Evolutionary conservation across 83 land plant species (phyloP).

Genomic region (Isoetes engelmannii): DNA sequence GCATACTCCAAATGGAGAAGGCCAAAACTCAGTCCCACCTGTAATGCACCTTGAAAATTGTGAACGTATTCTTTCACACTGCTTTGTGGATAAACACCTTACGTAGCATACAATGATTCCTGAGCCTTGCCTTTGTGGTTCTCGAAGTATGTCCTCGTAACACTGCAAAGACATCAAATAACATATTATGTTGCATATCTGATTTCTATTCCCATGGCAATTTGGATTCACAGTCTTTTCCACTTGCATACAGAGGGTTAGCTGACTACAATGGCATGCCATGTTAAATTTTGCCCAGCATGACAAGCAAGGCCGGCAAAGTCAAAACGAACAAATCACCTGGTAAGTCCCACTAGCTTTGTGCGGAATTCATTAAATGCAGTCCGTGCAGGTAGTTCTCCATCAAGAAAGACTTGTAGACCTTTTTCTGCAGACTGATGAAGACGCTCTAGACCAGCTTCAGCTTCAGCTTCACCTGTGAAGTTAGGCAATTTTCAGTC

Average conservation of each 20-base stretch:
- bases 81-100: slow-evolving; percentile 15
- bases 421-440: slow-evolving; percentile 45
- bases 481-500: background rate
- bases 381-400: slow-evolving; percentile 21
- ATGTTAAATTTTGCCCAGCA: background rate
- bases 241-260: slow-evolving; percentile 3
- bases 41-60: background rate
- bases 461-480: slow-evolving; percentile 28
- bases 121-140: slow-evolving; percentile 36
- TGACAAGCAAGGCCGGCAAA: background rate
- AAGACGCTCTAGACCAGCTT: slow-evolving; percentile 35
- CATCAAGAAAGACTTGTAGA: slow-evolving; percentile 33
- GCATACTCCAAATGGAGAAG: background rate
- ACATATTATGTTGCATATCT: too few species aligned
- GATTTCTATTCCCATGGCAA: background rate
- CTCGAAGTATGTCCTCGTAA: slow-evolving; percentile 38
- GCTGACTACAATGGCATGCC: background rate
- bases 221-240: background rate
- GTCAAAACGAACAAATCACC: slow-evolving; percentile 6
- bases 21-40: background rate
- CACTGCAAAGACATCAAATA: slow-evolving; percentile 19
- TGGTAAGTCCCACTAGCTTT: slow-evolving; percentile 37
- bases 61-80: background rate
- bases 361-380: slow-evolving; percentile 41
- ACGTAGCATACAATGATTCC: slow-evolving; percentile 24